Conservation (phyloP, 495 filamentous ascomycete genomes). For the Niebla homalea region DNA sequence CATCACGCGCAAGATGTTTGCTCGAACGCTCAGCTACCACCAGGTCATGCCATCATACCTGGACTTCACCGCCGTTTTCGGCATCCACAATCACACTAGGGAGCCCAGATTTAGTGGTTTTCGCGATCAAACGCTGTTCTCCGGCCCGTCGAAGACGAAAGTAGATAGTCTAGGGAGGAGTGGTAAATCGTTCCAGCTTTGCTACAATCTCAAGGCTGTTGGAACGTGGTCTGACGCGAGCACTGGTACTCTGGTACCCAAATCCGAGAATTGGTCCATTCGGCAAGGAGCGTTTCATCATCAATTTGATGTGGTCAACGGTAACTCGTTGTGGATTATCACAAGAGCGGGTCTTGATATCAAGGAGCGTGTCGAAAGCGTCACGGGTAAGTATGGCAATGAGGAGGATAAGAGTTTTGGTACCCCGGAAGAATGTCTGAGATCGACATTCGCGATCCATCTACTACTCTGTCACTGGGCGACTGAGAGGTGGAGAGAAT, state of each 20-base stretch:
- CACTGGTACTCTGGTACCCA: not conserved
- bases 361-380: conserved; percentile 21
- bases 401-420: conserved; percentile 22
- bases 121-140: conserved; percentile 15
- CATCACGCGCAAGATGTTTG: conserved; percentile 22
- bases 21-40: conserved; percentile 26
- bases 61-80: conserved; percentile 31
- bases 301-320: conserved; percentile 29
- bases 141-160: not conserved
- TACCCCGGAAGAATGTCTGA: conserved; percentile 19
- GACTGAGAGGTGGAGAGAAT: conserved; percentile 28
- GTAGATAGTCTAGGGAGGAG: conserved; percentile 23
- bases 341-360: conserved; percentile 19
- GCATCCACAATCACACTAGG: conserved; percentile 18
- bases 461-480: conserved; percentile 29
- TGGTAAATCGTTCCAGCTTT: conserved; percentile 26
- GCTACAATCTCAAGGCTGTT: conserved; percentile 30
- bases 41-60: conserved; percentile 33
- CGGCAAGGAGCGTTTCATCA: conserved; percentile 32
- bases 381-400: conserved; percentile 20
- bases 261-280: conserved; percentile 24
- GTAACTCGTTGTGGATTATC: conserved; percentile 23
- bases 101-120: conserved; percentile 22
- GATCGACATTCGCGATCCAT: conserved; percentile 23
- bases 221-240: conserved; percentile 3